Evolutionary conservation across 2,329 filamentous ascomycete genomes (phyloP).

Genomic region (Fusarium napiforme): DNA sequence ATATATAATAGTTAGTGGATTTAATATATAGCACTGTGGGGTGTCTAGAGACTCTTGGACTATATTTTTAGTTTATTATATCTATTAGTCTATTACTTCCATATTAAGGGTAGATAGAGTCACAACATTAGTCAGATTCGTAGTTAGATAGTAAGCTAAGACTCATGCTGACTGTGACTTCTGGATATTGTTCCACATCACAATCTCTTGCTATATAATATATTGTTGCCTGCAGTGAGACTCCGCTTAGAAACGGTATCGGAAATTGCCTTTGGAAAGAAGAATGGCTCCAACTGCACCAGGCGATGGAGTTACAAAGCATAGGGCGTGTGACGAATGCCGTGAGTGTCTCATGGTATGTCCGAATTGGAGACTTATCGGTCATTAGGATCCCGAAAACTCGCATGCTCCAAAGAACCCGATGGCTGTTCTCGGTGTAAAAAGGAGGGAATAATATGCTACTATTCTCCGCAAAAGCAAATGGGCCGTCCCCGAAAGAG

Average conservation of each 20-base stretch:
- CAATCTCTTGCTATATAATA: background rate
- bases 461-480: conserved; percentile 72
- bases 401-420: conserved; percentile 72
- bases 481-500: conserved; percentile 74
- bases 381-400: conserved; percentile 67
- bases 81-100: background rate
- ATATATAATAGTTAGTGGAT: no score
- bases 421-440: conserved; percentile 69
- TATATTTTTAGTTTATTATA: no score
- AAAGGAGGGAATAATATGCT: conserved; percentile 66
- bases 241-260: background rate
- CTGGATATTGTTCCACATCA: conserved; percentile 1
- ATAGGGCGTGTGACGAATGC: conserved; percentile 74
- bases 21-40: no score
- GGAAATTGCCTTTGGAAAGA: background rate
- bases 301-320: conserved; percentile 55
- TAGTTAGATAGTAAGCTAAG: background rate
- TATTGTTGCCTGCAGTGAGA: background rate
- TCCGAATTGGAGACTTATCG: conserved; percentile 45
- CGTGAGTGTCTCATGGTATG: conserved; percentile 58
- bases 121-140: conserved; percentile 26
- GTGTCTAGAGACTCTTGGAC: no score
- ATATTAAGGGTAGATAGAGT: background rate
- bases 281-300: conserved; percentile 37
- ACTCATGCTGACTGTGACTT: conserved; percentile 8